Evolutionary conservation across 1,284 basidiomycete genomes (phyloP).

Genomic region (Boletus smithii): DNA sequence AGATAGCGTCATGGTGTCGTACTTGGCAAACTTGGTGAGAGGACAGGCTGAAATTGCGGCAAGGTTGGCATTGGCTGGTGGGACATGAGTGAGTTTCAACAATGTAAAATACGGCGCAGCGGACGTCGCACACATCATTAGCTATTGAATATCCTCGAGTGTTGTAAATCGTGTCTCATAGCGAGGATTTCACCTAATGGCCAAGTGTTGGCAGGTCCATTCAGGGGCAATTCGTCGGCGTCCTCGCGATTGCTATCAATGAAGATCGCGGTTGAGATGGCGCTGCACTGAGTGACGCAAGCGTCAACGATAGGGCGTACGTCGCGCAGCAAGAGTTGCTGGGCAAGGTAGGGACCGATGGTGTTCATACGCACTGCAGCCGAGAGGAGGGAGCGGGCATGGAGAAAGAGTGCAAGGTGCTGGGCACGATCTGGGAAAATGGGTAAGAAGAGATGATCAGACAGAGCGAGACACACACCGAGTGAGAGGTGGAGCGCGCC

Average conservation of each 20-base stretch:
- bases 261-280: slow-evolving; percentile 43
- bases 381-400: slow-evolving; percentile 85
- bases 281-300: slow-evolving; percentile 44
- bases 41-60: slow-evolving; percentile 93
- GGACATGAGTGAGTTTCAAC: slow-evolving; percentile 31
- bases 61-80: slow-evolving; percentile 74
- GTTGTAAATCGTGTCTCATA: slow-evolving; percentile 88
- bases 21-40: slow-evolving; percentile 91
- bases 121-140: too few species aligned
- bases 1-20: slow-evolving; percentile 93
- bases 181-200: slow-evolving; percentile 94
- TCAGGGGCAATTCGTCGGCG: slow-evolving; percentile 37
- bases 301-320: slow-evolving; percentile 62
- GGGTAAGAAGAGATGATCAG: neutral
- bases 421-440: slow-evolving; percentile 59
- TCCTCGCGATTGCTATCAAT: slow-evolving; percentile 12
- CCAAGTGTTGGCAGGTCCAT: slow-evolving; percentile 87
- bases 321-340: slow-evolving; percentile 79
- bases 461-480: slow-evolving; percentile 45
- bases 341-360: slow-evolving; percentile 90
- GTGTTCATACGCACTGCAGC: slow-evolving; percentile 89
- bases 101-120: too few species aligned
- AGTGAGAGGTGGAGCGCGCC: slow-evolving; percentile 72
- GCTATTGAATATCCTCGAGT: slow-evolving; percentile 67
- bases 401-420: slow-evolving; percentile 89